phyloP scores from a whole-genome alignment of 129 eudicot genomes.

The Artemisia annua region DNA sequence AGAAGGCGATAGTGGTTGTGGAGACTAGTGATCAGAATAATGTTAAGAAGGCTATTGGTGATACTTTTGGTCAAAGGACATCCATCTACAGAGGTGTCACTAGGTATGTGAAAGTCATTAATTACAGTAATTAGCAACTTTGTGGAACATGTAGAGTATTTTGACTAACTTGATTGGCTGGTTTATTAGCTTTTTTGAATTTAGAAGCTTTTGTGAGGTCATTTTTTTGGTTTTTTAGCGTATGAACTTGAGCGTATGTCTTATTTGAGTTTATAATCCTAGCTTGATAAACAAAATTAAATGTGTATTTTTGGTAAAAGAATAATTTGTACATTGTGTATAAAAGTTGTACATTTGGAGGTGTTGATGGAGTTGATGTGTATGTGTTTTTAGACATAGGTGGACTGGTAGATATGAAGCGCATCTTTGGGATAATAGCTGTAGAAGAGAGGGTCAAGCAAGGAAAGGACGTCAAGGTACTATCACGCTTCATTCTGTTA shows the following conservation, averaged over 20 bases:
- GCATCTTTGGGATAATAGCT: slow-evolving; percentile 99
- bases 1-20: slow-evolving; percentile 51
- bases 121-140: no score
- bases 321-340: neutral
- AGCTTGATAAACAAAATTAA: no score
- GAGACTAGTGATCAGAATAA: slow-evolving; percentile 42
- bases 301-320: neutral
- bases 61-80: slow-evolving; percentile 94
- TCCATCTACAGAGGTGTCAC: slow-evolving; percentile 97
- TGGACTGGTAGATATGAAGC: slow-evolving; percentile 99
- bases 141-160: no score
- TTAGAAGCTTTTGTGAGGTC: no score
- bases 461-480: slow-evolving; percentile 99
- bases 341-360: slow-evolving; percentile 9
- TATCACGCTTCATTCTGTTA: neutral
- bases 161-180: no score
- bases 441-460: slow-evolving; percentile 99
- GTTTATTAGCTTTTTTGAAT: no score
- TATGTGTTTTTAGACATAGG: slow-evolving; percentile 68
- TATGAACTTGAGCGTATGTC: no score
- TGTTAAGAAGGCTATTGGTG: slow-evolving; percentile 65
- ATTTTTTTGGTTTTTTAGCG: no score
- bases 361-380: slow-evolving; percentile 5
- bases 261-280: no score
- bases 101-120: slow-evolving; percentile 45